Evolutionary conservation across 202 grass and related monocot genomes (phyloP).

Genomic region (Zoysia matrella): DNA sequence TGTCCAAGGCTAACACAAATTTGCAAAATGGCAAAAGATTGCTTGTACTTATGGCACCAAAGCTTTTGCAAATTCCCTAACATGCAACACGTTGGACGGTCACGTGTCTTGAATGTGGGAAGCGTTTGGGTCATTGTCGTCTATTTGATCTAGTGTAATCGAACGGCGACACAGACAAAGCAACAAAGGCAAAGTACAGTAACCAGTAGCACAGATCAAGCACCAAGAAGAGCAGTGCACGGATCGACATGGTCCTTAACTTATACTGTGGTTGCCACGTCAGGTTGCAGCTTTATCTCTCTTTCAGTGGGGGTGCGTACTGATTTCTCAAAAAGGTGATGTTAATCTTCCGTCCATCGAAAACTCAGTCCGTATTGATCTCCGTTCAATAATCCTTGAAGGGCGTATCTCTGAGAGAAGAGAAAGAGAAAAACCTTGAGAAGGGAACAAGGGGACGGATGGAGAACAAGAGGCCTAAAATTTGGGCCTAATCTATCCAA

Average conservation of each 20-base stretch:
- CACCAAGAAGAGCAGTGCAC: background rate
- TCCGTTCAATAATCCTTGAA: background rate
- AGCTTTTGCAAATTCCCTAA: background rate
- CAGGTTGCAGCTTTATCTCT: background rate
- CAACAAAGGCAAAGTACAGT: slow-evolving; percentile 11
- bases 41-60: background rate
- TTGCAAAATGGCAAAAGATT: background rate
- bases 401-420: too few species aligned
- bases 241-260: background rate
- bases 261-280: background rate
- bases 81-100: too few species aligned
- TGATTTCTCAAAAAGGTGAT: background rate
- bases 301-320: too few species aligned
- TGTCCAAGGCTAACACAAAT: too few species aligned
- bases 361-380: background rate
- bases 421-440: background rate
- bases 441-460: background rate
- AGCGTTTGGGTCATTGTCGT: background rate
- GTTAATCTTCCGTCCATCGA: too few species aligned
- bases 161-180: background rate
- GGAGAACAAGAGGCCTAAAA: slow-evolving; percentile 29
- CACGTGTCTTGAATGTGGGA: background rate
- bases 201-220: background rate
- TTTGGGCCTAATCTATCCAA: background rate
- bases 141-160: background rate